Evolutionary conservation across 371 early-diverging fungal species (phyloP), one percentile per base, ranked within the genome.

Genomic region (Umbelopsis sp.): DNA sequence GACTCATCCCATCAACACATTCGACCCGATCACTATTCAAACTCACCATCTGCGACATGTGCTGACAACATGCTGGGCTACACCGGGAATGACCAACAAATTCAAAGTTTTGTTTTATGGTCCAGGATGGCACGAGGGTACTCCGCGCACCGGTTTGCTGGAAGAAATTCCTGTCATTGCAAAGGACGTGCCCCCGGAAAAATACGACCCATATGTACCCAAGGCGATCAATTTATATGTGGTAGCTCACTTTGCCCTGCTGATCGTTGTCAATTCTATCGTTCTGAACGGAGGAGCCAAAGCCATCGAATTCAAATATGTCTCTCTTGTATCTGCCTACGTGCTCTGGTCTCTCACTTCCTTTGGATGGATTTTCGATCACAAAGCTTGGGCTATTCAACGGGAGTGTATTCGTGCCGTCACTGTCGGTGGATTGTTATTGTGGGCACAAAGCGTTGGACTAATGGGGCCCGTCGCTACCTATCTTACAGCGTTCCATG

Each of bases 1-100:
- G 37, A 81, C 81, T 1, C 87, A 87, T 50, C 85, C 83, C 6
- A 84, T 87, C 77, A 75, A 85, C 65, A 82, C 87, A 8, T 87
- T 87, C 70, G 79, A 87, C 46, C 86, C 86, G 4, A 65, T 85
- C 51, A 71, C 70, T 38, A 75, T 87, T 51, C 87, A 87, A 63
- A 69, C 76, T 20, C 81, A 83, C 32, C 87, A 85, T 66, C 74
- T 82, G 32, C 37, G 25, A 14, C 80, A 84, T 63, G 77, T 87
- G 46, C 67, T 78, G 72, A 76, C 65, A 41, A 79, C 75, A 67
- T 68, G 65, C 44, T 74, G 62, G 71, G 62, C 68, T 35, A 77
- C 87, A 12, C 74, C 79, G 0, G 81, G 82, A 0, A 2, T 81
- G 10, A 44, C 24, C 37, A 69, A 84, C 63, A 84, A 83, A 65